These are phyloP conservation scores for Gamsiella multidivaricata DNA, from an alignment of 192 early-diverging fungal genomes.

Conservation along the genomic window DNA sequence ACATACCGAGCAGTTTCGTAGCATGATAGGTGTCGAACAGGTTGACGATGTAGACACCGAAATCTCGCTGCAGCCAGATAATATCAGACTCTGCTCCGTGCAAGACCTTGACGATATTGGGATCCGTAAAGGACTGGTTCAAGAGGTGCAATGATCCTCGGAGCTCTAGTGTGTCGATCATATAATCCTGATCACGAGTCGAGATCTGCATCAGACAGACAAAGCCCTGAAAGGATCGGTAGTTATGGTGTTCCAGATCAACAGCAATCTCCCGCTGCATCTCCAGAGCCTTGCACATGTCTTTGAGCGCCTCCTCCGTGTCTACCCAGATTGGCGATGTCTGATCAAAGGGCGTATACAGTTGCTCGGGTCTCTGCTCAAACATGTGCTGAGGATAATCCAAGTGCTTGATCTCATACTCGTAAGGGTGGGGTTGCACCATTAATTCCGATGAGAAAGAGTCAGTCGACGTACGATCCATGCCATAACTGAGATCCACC, in stretches of 20 bases:
- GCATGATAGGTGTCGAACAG: slow-evolving; percentile 98
- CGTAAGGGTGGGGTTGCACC: slow-evolving; percentile 85
- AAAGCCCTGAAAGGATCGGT: slow-evolving; percentile 96
- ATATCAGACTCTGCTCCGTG: slow-evolving; percentile 98
- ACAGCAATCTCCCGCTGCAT: slow-evolving; percentile 83
- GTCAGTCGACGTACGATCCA: slow-evolving; percentile 13
- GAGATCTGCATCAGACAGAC: slow-evolving; percentile 94
- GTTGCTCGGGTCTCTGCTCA: slow-evolving; percentile 56
- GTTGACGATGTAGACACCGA: slow-evolving; percentile 95
- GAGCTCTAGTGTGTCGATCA: slow-evolving; percentile 90
- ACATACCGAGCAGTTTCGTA: slow-evolving; percentile 77
- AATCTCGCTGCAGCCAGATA: slow-evolving; percentile 96
- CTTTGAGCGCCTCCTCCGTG: slow-evolving; percentile 70
- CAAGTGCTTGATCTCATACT: slow-evolving; percentile 86
- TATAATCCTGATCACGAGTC: slow-evolving; percentile 87
- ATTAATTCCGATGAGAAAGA: slow-evolving; percentile 14
- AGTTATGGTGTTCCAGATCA: slow-evolving; percentile 97
- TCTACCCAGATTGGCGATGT: slow-evolving; percentile 89
- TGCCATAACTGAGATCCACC: slow-evolving; percentile 76
- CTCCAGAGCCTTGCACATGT: slow-evolving; percentile 74
- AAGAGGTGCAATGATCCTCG: slow-evolving; percentile 76
- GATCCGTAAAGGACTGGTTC: slow-evolving; percentile 91
- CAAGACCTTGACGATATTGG: slow-evolving; percentile 87
- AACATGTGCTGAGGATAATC: slow-evolving; percentile 82
- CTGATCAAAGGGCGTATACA: slow-evolving; percentile 69